Conservation (phyloP, 495 filamentous ascomycete species). For the Cenococcum geophilum region DNA sequence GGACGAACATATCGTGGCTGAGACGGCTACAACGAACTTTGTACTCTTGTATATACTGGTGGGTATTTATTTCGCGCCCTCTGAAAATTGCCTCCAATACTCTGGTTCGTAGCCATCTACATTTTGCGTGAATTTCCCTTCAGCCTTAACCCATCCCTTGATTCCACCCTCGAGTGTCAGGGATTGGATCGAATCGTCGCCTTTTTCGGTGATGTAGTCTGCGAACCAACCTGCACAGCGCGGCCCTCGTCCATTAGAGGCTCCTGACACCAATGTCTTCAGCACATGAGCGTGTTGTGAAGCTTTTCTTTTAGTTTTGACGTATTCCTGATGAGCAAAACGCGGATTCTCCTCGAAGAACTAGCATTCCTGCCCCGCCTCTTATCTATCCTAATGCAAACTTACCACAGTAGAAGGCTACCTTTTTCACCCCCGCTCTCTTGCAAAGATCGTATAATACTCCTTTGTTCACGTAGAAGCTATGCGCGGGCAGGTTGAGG, state of each 20-base stretch:
- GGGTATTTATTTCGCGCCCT: neutral
- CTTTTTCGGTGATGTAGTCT: constrained; percentile 39
- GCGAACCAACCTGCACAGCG: constrained; percentile 48
- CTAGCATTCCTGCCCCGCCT: neutral
- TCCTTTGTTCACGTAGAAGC: constrained; percentile 42
- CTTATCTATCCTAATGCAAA: constrained; percentile 1
- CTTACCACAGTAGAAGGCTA: constrained; percentile 49
- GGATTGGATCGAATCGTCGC: constrained; percentile 39
- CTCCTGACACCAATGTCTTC: constrained; percentile 31
- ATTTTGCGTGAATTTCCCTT: constrained; percentile 37
- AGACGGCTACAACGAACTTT: too few relatives aligned
- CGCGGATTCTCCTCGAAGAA: neutral
- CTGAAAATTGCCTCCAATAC: constrained; percentile 42
- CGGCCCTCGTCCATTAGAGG: constrained; percentile 42
- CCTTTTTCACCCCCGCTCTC: constrained; percentile 41
- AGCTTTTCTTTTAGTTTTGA: neutral
- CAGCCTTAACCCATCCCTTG: constrained; percentile 46
- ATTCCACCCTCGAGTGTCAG: constrained; percentile 46
- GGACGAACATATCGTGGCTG: too few relatives aligned
- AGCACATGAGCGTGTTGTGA: neutral
- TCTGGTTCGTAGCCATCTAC: constrained; percentile 46
- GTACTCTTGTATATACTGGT: too few relatives aligned
- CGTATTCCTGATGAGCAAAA: neutral
- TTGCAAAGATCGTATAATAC: constrained; percentile 41
- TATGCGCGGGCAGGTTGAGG: constrained; percentile 47